Conservation (phyloP, 768 basidiomycete genomes). For the Hypholoma sublateritium region DNA sequence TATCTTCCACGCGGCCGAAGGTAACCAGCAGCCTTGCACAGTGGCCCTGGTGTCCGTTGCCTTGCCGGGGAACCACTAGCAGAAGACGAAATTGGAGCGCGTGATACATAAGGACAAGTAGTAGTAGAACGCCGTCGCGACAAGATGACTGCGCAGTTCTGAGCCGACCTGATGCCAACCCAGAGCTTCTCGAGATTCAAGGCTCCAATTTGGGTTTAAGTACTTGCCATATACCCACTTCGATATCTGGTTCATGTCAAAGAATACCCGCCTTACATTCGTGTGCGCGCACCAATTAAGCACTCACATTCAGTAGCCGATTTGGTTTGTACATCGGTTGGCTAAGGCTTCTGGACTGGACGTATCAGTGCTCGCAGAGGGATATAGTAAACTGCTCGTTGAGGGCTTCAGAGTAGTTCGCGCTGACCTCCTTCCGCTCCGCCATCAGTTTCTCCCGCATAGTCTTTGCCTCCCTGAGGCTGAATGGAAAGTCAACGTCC, state of each 20-base stretch:
- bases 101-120: constrained; percentile 26
- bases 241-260: too few relatives aligned
- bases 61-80: constrained; percentile 11
- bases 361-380: not conserved
- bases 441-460: constrained; percentile 20
- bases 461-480: constrained; percentile 14
- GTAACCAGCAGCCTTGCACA: constrained; percentile 25
- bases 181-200: too few relatives aligned
- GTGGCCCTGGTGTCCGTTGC: not conserved
- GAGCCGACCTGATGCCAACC: not conserved
- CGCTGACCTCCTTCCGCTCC: constrained; percentile 15
- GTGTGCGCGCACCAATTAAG: too few relatives aligned
- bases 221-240: too few relatives aligned
- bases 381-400: not conserved
- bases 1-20: constrained; percentile 24
- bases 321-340: too few relatives aligned
- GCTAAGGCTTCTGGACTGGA: too few relatives aligned
- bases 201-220: too few relatives aligned
- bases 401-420: not conserved
- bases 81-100: constrained; percentile 20
- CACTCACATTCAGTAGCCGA: too few relatives aligned
- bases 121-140: constrained; percentile 28
- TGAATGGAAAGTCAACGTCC: constrained; percentile 17
- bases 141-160: constrained; percentile 30
- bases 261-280: too few relatives aligned